Evolutionary conservation across 2,329 filamentous ascomycete genomes (phyloP).

Genomic region (Verticillium zaregamsianum): DNA sequence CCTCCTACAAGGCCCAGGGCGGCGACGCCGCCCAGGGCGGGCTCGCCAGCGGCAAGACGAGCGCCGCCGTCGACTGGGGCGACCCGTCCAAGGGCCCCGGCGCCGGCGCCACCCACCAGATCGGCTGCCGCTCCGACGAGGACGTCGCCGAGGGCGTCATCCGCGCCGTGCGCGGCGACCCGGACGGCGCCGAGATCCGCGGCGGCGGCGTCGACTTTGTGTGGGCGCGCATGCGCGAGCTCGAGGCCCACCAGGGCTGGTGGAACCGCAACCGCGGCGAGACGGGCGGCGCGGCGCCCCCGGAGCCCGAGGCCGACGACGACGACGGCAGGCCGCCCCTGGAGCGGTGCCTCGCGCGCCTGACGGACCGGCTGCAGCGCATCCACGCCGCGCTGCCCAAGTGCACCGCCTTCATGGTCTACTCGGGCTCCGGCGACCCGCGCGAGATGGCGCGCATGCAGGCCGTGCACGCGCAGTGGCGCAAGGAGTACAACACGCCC

Average conservation of each 20-base stretch:
- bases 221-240: constrained; percentile 61
- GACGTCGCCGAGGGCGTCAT: constrained; percentile 52
- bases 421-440: constrained; percentile 65
- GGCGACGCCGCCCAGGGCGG: constrained; percentile 54
- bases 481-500: constrained; percentile 59
- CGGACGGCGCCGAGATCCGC: constrained; percentile 51
- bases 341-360: constrained; percentile 39
- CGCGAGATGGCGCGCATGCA: constrained; percentile 60
- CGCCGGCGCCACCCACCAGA: constrained; percentile 49
- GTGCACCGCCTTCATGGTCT: constrained; percentile 61
- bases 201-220: constrained; percentile 62
- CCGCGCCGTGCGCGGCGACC: constrained; percentile 56
- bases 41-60: constrained; percentile 53
- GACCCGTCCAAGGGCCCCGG: constrained; percentile 61
- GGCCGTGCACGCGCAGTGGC: constrained; percentile 56
- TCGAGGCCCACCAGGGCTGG: constrained; percentile 63
- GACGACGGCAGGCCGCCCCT: constrained; percentile 26
- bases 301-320: constrained; percentile 15
- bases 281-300: constrained; percentile 30
- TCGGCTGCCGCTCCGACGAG: constrained; percentile 56
- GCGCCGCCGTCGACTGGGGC: constrained; percentile 86
- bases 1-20: constrained; percentile 57
- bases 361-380: constrained; percentile 45
- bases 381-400: constrained; percentile 57
- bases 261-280: constrained; percentile 56